Evolutionary conservation across 495 filamentous ascomycete genomes (phyloP), one percentile per base, ranked within the genome.

Genomic region (Apiosordaria backusii): DNA sequence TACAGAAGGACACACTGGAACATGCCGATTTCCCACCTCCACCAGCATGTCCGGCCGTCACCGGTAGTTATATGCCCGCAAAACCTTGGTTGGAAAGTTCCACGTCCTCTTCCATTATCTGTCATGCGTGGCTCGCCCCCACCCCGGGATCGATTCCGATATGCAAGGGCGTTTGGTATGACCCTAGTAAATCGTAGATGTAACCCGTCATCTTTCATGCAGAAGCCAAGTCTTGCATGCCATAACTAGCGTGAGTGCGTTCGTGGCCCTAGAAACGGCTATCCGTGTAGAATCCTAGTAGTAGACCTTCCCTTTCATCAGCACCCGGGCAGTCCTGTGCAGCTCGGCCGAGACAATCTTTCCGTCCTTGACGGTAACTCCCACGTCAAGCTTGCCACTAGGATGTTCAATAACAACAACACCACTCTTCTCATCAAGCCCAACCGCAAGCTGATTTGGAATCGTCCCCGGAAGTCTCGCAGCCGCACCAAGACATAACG

Each of bases 401-500:
- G 88, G 82, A 79, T 90, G 86, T 1, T 83, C 86, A 57, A 90
- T 80, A 45, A 15, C 16, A 1, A 81, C 82, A 27, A 88, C 62
- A 71, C 13, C 80, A 19, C 75, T 73, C 18, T 67, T 64, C 67
- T 65, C 71, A 21, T 63, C 67, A 6, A 57, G 53, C 16, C 69
- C 53, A 54, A 69, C 69, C n/a, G 62, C 72, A 23, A 80, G 69
- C 52, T 77, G 74, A 50, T 78, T 60, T 1, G 80, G 78, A 4
- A 85, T 79, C 21, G 81, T 87, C 4, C 84, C 84, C 13, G 74
- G 66, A 4, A 86, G 72, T 61, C 79, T 78, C 9, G 79, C 80
- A 3, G 88, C 89, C 18, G 84, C 83, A 19, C 86, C 88, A 57
- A 89, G 68, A 57, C 86, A 87, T 62, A 90, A 70, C 3, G 86